These are phyloP conservation scores for Entomortierella beljakovae DNA, from an alignment of 192 early-diverging fungal species.

Conservation along the genomic window DNA sequence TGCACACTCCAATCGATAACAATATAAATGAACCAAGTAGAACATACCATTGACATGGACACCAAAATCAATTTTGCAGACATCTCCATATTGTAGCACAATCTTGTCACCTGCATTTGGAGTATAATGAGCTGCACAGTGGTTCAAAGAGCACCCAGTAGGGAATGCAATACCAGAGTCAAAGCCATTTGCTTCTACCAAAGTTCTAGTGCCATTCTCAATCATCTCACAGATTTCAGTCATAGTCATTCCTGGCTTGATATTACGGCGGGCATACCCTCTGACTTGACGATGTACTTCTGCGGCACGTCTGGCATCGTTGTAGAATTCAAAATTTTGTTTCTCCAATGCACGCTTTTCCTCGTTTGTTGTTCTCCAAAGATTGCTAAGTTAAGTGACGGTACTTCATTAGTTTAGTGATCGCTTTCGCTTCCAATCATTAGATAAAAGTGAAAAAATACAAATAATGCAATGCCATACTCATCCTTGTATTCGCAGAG, in stretches of 20 bases:
- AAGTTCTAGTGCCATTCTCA: constrained; percentile 89
- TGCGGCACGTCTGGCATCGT: constrained; percentile 87
- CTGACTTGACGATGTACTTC: constrained; percentile 97
- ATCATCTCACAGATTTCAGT: constrained; percentile 92
- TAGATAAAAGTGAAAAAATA: not conserved
- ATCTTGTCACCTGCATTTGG: constrained; percentile 96
- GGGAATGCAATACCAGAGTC: constrained; percentile 93
- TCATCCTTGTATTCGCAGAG: constrained; percentile 88
- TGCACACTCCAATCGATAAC: not conserved
- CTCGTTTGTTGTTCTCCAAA: constrained; percentile 89
- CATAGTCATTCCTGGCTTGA: constrained; percentile 97
- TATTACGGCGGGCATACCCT: constrained; percentile 75
- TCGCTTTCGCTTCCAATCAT: too few relatives aligned
- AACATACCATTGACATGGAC: constrained; percentile 87
- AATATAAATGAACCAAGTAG: not conserved
- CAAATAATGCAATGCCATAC: constrained; percentile 59
- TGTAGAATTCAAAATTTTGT: constrained; percentile 74
- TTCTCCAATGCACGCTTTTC: constrained; percentile 91
- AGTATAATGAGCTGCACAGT: constrained; percentile 97
- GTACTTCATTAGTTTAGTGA: too few relatives aligned
- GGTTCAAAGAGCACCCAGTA: constrained; percentile 92
- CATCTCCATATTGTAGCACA: constrained; percentile 88
- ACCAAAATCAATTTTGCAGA: constrained; percentile 98
- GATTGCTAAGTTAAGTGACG: too few relatives aligned
- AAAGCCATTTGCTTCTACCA: constrained; percentile 86